Evolutionary conservation across 2,329 filamentous ascomycete species (phyloP).

Genomic region (Fonsecaea multimorphosa): DNA sequence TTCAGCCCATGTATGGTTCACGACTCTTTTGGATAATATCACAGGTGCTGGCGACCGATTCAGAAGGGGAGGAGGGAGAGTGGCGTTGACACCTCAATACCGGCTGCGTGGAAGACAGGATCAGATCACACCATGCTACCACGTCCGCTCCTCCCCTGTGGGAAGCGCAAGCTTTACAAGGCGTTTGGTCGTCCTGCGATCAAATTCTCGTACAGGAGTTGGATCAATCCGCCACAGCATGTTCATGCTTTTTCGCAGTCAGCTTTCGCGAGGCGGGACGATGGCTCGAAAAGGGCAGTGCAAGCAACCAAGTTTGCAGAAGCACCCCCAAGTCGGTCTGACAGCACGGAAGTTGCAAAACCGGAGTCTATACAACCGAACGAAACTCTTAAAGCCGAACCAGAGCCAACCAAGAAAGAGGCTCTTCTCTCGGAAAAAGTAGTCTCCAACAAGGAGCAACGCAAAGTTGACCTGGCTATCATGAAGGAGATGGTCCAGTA

Average conservation of each 20-base stretch:
- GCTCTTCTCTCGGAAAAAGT: conserved; percentile 70
- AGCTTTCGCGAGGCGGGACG: conserved; percentile 20
- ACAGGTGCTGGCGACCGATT: background rate
- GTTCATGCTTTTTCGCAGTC: conserved; percentile 20
- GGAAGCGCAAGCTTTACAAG: conserved; percentile 20
- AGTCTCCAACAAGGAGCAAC: conserved; percentile 79
- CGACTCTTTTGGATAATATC: background rate
- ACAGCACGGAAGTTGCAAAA: conserved; percentile 28
- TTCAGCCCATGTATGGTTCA: background rate
- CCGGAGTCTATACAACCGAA: conserved; percentile 36
- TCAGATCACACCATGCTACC: conserved; percentile 22
- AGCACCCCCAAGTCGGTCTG: conserved; percentile 23
- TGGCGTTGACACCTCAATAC: background rate
- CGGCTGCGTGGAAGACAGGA: background rate
- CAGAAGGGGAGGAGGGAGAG: background rate
- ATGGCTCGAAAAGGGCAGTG: conserved; percentile 13
- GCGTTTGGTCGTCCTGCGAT: background rate
- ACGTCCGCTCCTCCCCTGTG: conserved; percentile 17
- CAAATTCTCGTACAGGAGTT: background rate
- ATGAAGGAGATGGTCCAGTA: conserved; percentile 98
- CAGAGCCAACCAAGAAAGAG: conserved; percentile 53
- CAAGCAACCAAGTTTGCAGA: conserved; percentile 27
- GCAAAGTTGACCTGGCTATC: conserved; percentile 97
- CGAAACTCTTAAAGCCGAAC: conserved; percentile 35
- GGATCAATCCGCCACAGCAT: background rate